phyloP scores from a whole-genome alignment of 495 filamentous ascomycete species.

The Elasticomyces elasticus region DNA sequence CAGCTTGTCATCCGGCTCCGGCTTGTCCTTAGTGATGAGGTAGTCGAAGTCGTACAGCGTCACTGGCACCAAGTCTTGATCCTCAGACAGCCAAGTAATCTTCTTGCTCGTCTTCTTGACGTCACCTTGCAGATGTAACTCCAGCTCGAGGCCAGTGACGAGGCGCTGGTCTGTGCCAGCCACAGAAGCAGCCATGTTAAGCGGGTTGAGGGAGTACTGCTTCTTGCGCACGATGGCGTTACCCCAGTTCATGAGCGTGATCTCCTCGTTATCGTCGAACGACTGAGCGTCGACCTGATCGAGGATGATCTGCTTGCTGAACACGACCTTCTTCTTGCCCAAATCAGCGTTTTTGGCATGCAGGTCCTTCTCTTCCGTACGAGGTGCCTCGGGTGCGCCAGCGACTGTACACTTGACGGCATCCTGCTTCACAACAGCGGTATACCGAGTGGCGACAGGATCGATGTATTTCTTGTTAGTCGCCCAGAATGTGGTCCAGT shows the following conservation, averaged over 20 bases:
- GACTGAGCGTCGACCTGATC: constrained; percentile 78
- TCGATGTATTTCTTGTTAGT: constrained; percentile 95
- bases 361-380: constrained; percentile 64
- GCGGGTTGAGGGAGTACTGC: constrained; percentile 44
- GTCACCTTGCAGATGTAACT: constrained; percentile 78
- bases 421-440: constrained; percentile 59
- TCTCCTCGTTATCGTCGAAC: constrained; percentile 79
- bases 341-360: constrained; percentile 80
- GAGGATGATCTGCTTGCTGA: constrained; percentile 58
- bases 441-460: constrained; percentile 75
- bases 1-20: constrained; percentile 69
- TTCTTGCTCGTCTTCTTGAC: constrained; percentile 94
- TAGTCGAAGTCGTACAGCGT: constrained; percentile 88
- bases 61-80: constrained; percentile 68
- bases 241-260: constrained; percentile 93
- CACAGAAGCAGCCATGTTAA: constrained; percentile 22
- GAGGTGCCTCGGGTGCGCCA: constrained; percentile 55
- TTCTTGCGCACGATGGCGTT: constrained; percentile 79
- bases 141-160: constrained; percentile 60
- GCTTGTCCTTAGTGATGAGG: constrained; percentile 82
- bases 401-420: constrained; percentile 57
- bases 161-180: constrained; percentile 22
- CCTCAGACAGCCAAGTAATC: constrained; percentile 75
- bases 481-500: constrained; percentile 89
- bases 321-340: constrained; percentile 75